Evolutionary conservation across 2,329 filamentous ascomycete genomes (phyloP).

Genomic region (Nigrospora osmanthi): DNA sequence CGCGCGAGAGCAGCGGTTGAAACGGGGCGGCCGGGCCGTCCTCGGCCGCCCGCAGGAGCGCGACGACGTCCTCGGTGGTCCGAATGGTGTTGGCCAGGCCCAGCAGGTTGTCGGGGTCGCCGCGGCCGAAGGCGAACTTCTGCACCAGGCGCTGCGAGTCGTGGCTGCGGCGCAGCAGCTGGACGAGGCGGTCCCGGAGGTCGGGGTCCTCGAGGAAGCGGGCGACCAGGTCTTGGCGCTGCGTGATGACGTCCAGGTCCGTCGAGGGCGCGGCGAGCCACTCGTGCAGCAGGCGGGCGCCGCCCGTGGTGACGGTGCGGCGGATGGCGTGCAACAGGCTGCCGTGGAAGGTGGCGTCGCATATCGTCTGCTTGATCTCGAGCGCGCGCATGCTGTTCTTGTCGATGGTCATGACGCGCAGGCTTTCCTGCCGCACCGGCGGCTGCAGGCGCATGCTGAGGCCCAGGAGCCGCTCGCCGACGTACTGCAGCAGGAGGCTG

Average conservation of each 20-base stretch:
- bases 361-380: constrained; percentile 80
- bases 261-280: constrained; percentile 90
- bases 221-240: constrained; percentile 73
- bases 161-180: constrained; percentile 65
- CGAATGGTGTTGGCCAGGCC: constrained; percentile 74
- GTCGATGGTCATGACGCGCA: constrained; percentile 84
- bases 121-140: constrained; percentile 86
- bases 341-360: constrained; percentile 70
- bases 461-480: constrained; percentile 70
- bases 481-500: constrained; percentile 75
- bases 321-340: constrained; percentile 87
- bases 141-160: constrained; percentile 88
- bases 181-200: constrained; percentile 61
- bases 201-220: constrained; percentile 59
- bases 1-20: constrained; percentile 30
- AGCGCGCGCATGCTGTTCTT: constrained; percentile 83
- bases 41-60: constrained; percentile 26
- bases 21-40: constrained; percentile 4
- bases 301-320: constrained; percentile 85
- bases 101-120: constrained; percentile 86
- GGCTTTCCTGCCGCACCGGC: constrained; percentile 64
- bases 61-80: constrained; percentile 60
- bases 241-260: constrained; percentile 70
- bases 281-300: constrained; percentile 73
- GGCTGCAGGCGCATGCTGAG: constrained; percentile 75